phyloP scores from a whole-genome alignment of 2,329 filamentous ascomycete genomes.

The Aspergillus fischeri region DNA sequence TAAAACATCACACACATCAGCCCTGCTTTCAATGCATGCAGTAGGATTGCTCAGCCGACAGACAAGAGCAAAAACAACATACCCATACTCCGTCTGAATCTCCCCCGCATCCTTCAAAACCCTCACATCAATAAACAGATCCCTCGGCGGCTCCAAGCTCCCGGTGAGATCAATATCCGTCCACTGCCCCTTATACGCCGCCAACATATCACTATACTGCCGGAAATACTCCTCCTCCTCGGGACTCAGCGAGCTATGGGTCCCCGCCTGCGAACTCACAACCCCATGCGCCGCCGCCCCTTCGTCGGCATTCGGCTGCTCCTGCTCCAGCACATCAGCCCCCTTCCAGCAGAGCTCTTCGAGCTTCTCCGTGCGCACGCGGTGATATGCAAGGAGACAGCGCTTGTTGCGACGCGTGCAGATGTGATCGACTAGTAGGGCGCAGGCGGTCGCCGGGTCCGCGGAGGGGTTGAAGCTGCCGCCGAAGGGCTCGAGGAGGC shows the following conservation, averaged over 20 bases:
- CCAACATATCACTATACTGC: conserved; percentile 84
- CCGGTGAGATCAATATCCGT: conserved; percentile 96
- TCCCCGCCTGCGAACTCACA: conserved; percentile 44
- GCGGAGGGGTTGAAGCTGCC: conserved; percentile 79
- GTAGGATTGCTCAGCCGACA: background rate
- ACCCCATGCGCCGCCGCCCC: conserved; percentile 24
- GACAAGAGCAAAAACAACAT: conserved; percentile 35
- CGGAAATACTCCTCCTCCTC: conserved; percentile 96
- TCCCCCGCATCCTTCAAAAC: conserved; percentile 96
- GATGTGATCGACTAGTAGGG: conserved; percentile 86
- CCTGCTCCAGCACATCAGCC: conserved; percentile 70
- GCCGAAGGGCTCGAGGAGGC: conserved; percentile 75
- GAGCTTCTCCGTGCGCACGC: conserved; percentile 82
- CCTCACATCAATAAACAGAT: conserved; percentile 94
- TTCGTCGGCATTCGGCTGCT: conserved; percentile 50
- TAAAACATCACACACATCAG: conserved; percentile 13
- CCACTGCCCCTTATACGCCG: conserved; percentile 98
- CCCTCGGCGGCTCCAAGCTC: conserved; percentile 85
- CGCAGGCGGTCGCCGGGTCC: conserved; percentile 80
- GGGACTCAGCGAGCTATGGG: conserved; percentile 74
- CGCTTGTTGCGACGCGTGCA: conserved; percentile 96
- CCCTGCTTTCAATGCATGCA: conserved; percentile 1
- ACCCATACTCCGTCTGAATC: conserved; percentile 99
- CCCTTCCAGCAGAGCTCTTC: conserved; percentile 94
- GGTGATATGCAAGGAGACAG: conserved; percentile 90